Percentiles rank a stretch among this genome's conserved stretches.
Evolutionary conservation across 805 yeast genomes (phyloP).

Genomic region (Saccharomycopsis malanga): DNA sequence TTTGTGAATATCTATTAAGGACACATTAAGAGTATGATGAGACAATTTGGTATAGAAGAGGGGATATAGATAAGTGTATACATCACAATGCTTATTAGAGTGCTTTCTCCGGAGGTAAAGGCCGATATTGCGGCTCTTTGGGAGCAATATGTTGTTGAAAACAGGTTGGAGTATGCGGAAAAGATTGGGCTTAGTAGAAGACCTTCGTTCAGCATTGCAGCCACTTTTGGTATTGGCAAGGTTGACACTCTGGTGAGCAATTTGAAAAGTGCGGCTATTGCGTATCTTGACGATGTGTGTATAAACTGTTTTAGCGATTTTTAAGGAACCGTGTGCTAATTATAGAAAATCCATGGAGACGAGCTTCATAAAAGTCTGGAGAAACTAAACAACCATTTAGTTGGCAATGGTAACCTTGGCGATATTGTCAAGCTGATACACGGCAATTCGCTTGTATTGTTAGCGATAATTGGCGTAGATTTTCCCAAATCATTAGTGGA

Average conservation of each 20-base stretch:
- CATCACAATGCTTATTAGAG: background rate
- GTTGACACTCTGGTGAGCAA: background rate
- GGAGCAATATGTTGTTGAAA: background rate
- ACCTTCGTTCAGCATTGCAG: background rate
- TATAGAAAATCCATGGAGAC: background rate
- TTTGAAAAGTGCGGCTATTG: background rate
- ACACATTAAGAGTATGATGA: too few relatives aligned
- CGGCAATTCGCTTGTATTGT: background rate
- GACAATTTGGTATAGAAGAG: too few relatives aligned
- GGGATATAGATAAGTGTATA: too few relatives aligned
- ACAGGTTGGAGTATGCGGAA: background rate
- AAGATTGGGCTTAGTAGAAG: background rate
- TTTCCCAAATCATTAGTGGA: background rate
- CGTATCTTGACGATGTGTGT: conserved; percentile 1
- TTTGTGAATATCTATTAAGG: too few relatives aligned
- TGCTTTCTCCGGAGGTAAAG: background rate
- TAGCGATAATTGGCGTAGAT: background rate
- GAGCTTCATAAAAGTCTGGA: background rate
- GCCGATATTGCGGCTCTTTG: background rate
- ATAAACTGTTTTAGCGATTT: background rate
- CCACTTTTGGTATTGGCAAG: background rate
- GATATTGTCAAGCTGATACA: conserved; percentile 1
- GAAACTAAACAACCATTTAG: background rate
- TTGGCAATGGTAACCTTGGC: background rate
- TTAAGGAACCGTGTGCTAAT: background rate